A percentile compares a stretch with the other conserved stretches of the same genome.
These are phyloP conservation scores for Spencermartinsiella ligniputridi DNA, from an alignment of 1,139 yeast genomes.

Conservation along the genomic window DNA sequence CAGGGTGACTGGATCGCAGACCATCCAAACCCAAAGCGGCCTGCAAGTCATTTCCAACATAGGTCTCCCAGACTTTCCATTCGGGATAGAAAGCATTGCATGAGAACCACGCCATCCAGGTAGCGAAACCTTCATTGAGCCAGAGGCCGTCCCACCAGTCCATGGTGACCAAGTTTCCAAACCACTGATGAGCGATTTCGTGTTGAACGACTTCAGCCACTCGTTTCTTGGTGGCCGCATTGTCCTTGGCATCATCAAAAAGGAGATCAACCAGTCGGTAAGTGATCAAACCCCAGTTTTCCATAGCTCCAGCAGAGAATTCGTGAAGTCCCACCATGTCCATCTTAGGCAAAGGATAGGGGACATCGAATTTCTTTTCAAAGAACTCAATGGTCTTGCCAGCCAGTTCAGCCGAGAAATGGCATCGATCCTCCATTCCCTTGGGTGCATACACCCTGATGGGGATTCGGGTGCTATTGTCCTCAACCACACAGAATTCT, in stretches of 20 bases:
- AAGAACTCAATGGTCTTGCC: conserved; percentile 73
- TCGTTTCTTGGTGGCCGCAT: conserved; percentile 64
- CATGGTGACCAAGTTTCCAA: conserved; percentile 88
- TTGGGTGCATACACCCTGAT: conserved; percentile 78
- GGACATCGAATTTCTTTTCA: conserved; percentile 63
- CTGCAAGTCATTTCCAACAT: conserved; percentile 65
- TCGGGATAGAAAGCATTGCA: conserved; percentile 74
- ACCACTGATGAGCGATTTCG: conserved; percentile 93
- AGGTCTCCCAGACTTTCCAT: conserved; percentile 80
- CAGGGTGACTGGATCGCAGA: conserved; percentile 78
- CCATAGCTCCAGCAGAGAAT: conserved; percentile 88
- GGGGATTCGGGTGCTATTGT: conserved; percentile 63
- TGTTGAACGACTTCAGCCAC: conserved; percentile 88
- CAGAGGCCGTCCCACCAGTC: conserved; percentile 94
- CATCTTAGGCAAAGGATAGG: conserved; percentile 77
- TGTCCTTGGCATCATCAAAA: conserved; percentile 61
- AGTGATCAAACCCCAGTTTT: conserved; percentile 84
- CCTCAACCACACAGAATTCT: conserved; percentile 69
- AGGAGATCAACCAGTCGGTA: conserved; percentile 75
- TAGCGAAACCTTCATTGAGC: conserved; percentile 90
- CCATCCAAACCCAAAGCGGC: conserved; percentile 68
- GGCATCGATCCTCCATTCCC: conserved; percentile 62
- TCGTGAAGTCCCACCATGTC: conserved; percentile 82
- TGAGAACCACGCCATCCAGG: conserved; percentile 84
- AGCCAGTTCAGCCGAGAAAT: conserved; percentile 65